Conservation (phyloP, 371 early-diverging fungal genomes). For the Dichotomocladium elegans region DNA sequence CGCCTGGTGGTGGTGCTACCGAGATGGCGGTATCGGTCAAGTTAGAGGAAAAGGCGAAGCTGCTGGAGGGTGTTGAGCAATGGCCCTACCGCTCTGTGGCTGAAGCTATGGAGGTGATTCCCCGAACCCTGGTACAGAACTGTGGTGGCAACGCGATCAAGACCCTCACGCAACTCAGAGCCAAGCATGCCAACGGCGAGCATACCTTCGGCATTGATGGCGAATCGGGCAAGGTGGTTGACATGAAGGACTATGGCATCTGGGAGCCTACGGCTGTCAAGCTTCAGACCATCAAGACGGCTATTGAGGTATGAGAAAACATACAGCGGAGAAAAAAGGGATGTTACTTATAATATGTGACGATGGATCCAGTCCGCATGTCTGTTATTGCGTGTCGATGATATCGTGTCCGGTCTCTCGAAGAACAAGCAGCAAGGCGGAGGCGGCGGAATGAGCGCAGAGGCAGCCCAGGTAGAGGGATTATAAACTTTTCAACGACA, state of each 20-base stretch:
- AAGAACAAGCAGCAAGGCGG: constrained; percentile 51
- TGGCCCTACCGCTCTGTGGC: constrained; percentile 96
- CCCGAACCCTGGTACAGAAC: constrained; percentile 97
- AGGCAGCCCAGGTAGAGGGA: constrained; percentile 7
- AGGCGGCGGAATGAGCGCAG: constrained; percentile 16
- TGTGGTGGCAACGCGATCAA: constrained; percentile 98
- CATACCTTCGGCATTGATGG: constrained; percentile 97
- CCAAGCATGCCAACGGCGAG: constrained; percentile 90
- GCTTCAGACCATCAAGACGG: constrained; percentile 98
- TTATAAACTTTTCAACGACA: not conserved
- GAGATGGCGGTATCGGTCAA: constrained; percentile 98
- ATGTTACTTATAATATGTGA: not conserved
- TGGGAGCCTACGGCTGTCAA: constrained; percentile 99
- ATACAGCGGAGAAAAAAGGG: too few relatives aligned
- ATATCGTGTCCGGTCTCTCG: constrained; percentile 93
- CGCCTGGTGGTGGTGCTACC: constrained; percentile 99
- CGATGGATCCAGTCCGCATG: constrained; percentile 68
- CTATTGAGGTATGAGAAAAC: constrained; percentile 93
- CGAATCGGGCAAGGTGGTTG: constrained; percentile 90
- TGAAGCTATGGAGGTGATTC: constrained; percentile 98
- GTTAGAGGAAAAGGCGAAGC: constrained; percentile 87
- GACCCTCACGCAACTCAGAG: constrained; percentile 90
- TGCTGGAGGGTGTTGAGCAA: constrained; percentile 89
- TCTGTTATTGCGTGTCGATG: constrained; percentile 93
- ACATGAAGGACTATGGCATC: constrained; percentile 95